Conservation (phyloP, 805 yeast genomes). For the Kockiozyma suomiensis region DNA sequence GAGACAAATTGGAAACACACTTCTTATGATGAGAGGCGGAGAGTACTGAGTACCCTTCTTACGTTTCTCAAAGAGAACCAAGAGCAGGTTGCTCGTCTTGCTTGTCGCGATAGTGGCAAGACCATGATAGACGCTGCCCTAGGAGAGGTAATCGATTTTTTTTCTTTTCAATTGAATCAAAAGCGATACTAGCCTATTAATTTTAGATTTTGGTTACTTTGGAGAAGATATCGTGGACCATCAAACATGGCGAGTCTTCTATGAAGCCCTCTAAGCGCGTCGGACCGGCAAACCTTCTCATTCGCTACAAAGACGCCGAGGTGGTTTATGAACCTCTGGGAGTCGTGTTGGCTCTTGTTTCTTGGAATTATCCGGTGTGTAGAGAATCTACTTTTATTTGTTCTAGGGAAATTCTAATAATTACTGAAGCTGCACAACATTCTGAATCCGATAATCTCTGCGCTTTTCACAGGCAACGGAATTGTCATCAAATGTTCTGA, state of each 20-base stretch:
- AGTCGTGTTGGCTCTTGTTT: slow-evolving; percentile 83
- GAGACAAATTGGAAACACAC: slow-evolving; percentile 52
- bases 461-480: slow-evolving; percentile 88
- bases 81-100: slow-evolving; percentile 82
- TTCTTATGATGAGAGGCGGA: slow-evolving; percentile 65
- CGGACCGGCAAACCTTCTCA: slow-evolving; percentile 81
- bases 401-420: neutral
- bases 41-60: slow-evolving; percentile 68
- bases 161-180: no score
- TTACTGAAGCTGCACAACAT: slow-evolving; percentile 68
- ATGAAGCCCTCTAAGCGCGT: slow-evolving; percentile 74
- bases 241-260: slow-evolving; percentile 75
- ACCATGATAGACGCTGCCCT: slow-evolving; percentile 93
- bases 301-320: slow-evolving; percentile 87
- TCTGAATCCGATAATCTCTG: slow-evolving; percentile 88
- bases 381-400: neutral
- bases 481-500: slow-evolving; percentile 93
- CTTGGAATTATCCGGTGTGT: slow-evolving; percentile 87
- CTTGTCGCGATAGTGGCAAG: slow-evolving; percentile 96
- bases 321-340: slow-evolving; percentile 92
- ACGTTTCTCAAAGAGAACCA: slow-evolving; percentile 79
- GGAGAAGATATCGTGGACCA: slow-evolving; percentile 89
- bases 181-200: no score
- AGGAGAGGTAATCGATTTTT: slow-evolving; percentile 40
- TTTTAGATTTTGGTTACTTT: slow-evolving; percentile 86